These are phyloP conservation scores for Pythium scleroteichum DNA, from an alignment of 352 stramenopile genomes.

Conservation along the genomic window DNA sequence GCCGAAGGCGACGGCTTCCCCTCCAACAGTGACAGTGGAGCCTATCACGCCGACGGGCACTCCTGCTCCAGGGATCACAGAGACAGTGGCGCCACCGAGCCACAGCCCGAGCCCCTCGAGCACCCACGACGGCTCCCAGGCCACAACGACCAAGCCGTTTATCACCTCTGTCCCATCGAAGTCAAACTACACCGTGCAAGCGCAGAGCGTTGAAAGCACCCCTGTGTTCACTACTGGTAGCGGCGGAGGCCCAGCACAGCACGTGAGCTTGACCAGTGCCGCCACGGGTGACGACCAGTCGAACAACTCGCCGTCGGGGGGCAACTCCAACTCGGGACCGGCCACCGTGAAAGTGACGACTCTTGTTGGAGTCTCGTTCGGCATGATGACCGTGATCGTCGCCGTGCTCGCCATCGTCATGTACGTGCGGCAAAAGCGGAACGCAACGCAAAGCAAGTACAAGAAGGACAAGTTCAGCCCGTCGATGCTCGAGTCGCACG, in stretches of 20 bases:
- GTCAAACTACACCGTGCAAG: not conserved
- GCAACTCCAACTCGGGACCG: not conserved
- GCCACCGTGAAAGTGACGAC: constrained; percentile 1
- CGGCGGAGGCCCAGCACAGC: not conserved
- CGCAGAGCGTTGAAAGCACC: not conserved
- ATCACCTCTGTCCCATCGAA: too few species aligned
- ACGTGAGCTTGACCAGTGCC: not conserved
- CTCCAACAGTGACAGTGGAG: not conserved
- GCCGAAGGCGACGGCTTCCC: not conserved
- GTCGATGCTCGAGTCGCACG: constrained; percentile 10
- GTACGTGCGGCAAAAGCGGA: constrained; percentile 4
- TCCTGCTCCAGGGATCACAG: not conserved
- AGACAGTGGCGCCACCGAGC: not conserved
- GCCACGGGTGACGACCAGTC: not conserved
- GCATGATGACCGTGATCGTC: constrained; percentile 4
- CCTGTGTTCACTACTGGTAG: not conserved
- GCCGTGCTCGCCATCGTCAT: constrained; percentile 6
- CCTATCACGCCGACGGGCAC: not conserved
- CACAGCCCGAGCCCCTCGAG: not conserved
- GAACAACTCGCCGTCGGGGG: not conserved
- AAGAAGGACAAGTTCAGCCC: constrained; percentile 16
- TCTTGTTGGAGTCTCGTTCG: constrained; percentile 13
- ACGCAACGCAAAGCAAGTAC: constrained; percentile 2
- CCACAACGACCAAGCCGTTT: too few species aligned
- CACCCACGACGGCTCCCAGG: too few species aligned